Evolutionary conservation across 345 rosid species (phyloP).

Genomic region (Hevea brasiliensis): DNA sequence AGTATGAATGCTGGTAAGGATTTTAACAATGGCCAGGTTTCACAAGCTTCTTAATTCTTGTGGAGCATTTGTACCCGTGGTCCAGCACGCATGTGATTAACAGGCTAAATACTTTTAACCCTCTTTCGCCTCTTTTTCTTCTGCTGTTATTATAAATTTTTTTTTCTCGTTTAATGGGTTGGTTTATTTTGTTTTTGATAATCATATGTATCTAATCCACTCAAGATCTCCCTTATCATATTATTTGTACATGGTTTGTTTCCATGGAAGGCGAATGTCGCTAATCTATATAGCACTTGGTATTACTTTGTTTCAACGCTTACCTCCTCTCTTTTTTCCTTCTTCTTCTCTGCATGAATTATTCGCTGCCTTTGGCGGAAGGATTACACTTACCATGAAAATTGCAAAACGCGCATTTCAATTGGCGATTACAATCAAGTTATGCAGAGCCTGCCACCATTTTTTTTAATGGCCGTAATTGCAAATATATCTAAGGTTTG

Average conservation of each 20-base stretch:
- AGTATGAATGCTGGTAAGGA: not conserved
- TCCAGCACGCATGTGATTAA: constrained; percentile 2
- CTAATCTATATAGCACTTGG: too few relatives aligned
- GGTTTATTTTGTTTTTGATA: not conserved
- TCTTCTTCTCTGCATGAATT: not conserved
- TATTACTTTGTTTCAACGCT: not conserved
- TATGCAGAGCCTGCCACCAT: too few relatives aligned
- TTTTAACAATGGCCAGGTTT: constrained; percentile 1
- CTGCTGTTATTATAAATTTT: not conserved
- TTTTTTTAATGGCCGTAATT: too few relatives aligned
- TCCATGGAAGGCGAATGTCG: not conserved
- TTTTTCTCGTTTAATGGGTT: not conserved
- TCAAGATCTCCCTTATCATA: not conserved
- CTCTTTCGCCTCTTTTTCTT: not conserved
- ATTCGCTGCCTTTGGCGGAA: not conserved
- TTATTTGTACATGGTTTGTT: not conserved
- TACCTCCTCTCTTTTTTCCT: not conserved
- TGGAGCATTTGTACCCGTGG: constrained; percentile 2
- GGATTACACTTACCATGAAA: too few relatives aligned
- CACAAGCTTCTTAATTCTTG: not conserved
- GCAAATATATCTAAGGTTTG: too few relatives aligned
- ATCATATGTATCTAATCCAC: not conserved
- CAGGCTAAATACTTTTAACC: not conserved
- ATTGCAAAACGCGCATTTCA: not conserved
- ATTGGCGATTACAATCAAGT: too few relatives aligned